Conservation (phyloP, 208 protist genomes). For the Crithidia sp. region DNA sequence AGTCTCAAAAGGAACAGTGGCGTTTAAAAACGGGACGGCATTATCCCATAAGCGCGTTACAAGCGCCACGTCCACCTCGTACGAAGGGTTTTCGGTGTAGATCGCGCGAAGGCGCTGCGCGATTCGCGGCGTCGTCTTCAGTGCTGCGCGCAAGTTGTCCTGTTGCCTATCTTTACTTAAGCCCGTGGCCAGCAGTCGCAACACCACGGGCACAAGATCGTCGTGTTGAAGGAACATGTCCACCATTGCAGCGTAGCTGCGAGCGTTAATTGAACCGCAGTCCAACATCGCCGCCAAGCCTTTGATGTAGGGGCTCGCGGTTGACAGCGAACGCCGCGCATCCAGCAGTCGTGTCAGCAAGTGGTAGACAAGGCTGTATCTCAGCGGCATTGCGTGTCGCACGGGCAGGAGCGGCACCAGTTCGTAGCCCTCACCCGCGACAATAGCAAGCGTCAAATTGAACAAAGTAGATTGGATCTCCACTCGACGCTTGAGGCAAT, state of each 20-base stretch:
- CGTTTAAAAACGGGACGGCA: conserved; percentile 5
- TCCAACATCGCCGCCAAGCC: conserved; percentile 53
- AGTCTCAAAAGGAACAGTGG: conserved; percentile 18
- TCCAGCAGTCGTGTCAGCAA: conserved; percentile 47
- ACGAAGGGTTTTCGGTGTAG: conserved; percentile 46
- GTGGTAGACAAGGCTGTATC: conserved; percentile 64
- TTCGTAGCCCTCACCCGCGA: background rate
- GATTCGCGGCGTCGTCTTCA: conserved; percentile 38
- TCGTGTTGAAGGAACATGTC: conserved; percentile 58
- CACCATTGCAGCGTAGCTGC: conserved; percentile 53
- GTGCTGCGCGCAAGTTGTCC: conserved; percentile 30
- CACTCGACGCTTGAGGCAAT: background rate
- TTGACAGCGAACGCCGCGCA: background rate
- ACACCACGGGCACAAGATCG: conserved; percentile 45
- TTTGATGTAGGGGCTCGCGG: conserved; percentile 43
- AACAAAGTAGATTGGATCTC: conserved; percentile 2
- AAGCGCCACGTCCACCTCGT: conserved; percentile 71
- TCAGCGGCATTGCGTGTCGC: conserved; percentile 30
- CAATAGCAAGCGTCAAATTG: background rate
- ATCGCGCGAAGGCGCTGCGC: conserved; percentile 48
- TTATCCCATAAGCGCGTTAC: conserved; percentile 55
- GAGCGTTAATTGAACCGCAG: conserved; percentile 58
- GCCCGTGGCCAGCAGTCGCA: conserved; percentile 31
- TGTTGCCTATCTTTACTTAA: background rate
- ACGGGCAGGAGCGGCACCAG: background rate